Evolutionary conservation across 306 rosid genomes (phyloP).

Genomic region (Casuarina glauca): DNA sequence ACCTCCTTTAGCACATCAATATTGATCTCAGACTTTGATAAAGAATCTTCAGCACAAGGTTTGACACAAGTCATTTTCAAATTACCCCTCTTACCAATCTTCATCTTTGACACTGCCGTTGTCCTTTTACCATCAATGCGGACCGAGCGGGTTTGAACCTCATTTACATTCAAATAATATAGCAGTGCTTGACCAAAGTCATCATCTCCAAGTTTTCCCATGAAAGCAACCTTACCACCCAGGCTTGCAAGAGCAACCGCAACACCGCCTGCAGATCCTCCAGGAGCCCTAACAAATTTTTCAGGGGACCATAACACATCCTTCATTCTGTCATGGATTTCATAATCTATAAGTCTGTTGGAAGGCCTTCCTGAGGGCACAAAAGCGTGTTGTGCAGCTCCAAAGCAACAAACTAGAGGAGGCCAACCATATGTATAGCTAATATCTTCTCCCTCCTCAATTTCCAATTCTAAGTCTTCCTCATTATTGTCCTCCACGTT

Average conservation of each 20-base stretch:
- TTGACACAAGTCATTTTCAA: conserved; percentile 69
- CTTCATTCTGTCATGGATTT: conserved; percentile 73
- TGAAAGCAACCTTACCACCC: conserved; percentile 94
- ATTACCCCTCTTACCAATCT: conserved; percentile 73
- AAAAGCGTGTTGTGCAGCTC: conserved; percentile 87
- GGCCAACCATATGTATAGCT: conserved; percentile 88
- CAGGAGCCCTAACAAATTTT: conserved; percentile 78
- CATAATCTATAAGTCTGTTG: conserved; percentile 72
- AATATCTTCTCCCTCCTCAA: conserved; percentile 74
- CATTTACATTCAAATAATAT: conserved; percentile 72
- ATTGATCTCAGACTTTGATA: conserved; percentile 72
- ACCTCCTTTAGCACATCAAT: conserved; percentile 94
- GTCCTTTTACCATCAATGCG: conserved; percentile 57
- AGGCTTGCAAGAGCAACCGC: conserved; percentile 87
- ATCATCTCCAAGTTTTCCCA: conserved; percentile 97
- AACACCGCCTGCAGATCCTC: conserved; percentile 79
- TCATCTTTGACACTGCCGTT: conserved; percentile 74
- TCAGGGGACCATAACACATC: conserved; percentile 82
- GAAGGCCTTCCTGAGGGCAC: conserved; percentile 89
- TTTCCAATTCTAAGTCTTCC: conserved; percentile 44
- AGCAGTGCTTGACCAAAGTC: conserved; percentile 78
- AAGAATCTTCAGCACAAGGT: conserved; percentile 88
- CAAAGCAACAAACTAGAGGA: conserved; percentile 97
- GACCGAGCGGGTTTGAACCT: conserved; percentile 89
- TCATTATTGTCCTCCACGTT: conserved; percentile 56